These are phyloP conservation scores for Allantophomopsis lycopodina DNA, from an alignment of 2,329 filamentous ascomycete genomes.

Conservation along the genomic window DNA sequence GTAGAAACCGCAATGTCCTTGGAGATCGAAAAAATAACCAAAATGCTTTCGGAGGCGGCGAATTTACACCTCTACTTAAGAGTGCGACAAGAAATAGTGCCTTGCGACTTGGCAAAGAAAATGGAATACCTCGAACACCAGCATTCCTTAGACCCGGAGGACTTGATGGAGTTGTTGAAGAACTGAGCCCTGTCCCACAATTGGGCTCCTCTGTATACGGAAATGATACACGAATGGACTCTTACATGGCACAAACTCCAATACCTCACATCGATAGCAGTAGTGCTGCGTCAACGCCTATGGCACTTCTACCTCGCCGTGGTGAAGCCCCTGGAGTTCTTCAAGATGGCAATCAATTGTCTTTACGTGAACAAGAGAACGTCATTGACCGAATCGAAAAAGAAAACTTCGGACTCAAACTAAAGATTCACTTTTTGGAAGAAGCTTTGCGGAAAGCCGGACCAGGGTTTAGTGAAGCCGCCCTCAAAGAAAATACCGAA, in stretches of 20 bases:
- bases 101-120: slow-evolving; percentile 50
- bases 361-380: slow-evolving; percentile 86
- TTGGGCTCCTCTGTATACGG: slow-evolving; percentile 62
- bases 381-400: slow-evolving; percentile 95
- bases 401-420: slow-evolving; percentile 92
- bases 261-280: slow-evolving; percentile 65
- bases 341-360: slow-evolving; percentile 80
- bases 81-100: slow-evolving; percentile 60
- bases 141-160: slow-evolving; percentile 44
- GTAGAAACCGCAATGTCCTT: slow-evolving; percentile 49
- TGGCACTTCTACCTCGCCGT: slow-evolving; percentile 53
- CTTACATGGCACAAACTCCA: slow-evolving; percentile 55
- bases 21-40: slow-evolving; percentile 61
- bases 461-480: slow-evolving; percentile 77
- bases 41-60: slow-evolving; percentile 45
- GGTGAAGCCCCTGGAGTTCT: slow-evolving; percentile 53
- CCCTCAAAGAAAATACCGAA: slow-evolving; percentile 88
- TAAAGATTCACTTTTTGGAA: slow-evolving; percentile 95
- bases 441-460: slow-evolving; percentile 79
- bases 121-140: slow-evolving; percentile 52
- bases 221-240: slow-evolving; percentile 46
- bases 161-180: slow-evolving; percentile 50
- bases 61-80: slow-evolving; percentile 92
- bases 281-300: slow-evolving; percentile 71
- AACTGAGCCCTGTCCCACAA: slow-evolving; percentile 60